Evolutionary conservation across 2,329 filamentous ascomycete species (phyloP).

Genomic region (Curvularia verruculosa): DNA sequence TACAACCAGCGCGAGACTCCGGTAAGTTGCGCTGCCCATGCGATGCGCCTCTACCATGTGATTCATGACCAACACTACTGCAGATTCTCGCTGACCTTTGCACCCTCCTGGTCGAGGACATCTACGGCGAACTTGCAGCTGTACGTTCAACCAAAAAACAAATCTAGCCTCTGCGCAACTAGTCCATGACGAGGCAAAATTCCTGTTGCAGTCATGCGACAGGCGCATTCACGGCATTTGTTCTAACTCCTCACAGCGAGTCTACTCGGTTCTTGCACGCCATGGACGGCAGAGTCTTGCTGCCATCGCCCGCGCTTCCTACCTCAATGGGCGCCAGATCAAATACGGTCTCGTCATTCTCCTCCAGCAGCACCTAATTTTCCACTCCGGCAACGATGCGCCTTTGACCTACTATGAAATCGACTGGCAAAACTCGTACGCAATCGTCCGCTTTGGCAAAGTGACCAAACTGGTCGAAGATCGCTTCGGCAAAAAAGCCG

Average conservation of each 20-base stretch:
- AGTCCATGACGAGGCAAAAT: background rate
- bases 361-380: slow-evolving; percentile 85
- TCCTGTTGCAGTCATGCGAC: slow-evolving; percentile 9
- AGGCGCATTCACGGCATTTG: slow-evolving; percentile 9
- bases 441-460: slow-evolving; percentile 79
- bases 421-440: slow-evolving; percentile 80
- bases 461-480: slow-evolving; percentile 77
- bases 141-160: slow-evolving; percentile 57
- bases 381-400: slow-evolving; percentile 69
- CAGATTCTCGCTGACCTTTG: slow-evolving; percentile 88
- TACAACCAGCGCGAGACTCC: slow-evolving; percentile 47
- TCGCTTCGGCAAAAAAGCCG: slow-evolving; percentile 75
- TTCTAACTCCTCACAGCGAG: slow-evolving; percentile 65
- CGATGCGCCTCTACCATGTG: slow-evolving; percentile 28
- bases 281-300: slow-evolving; percentile 77
- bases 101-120: slow-evolving; percentile 83
- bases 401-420: slow-evolving; percentile 80
- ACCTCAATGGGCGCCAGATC: slow-evolving; percentile 74
- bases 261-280: slow-evolving; percentile 78
- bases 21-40: slow-evolving; percentile 31
- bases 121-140: slow-evolving; percentile 88
- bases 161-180: background rate
- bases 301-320: slow-evolving; percentile 73
- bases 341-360: slow-evolving; percentile 83
- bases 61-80: slow-evolving; percentile 50